Base-by-base conservation (phyloP, 331 rosid species). In the Quercus phellos region DNA sequence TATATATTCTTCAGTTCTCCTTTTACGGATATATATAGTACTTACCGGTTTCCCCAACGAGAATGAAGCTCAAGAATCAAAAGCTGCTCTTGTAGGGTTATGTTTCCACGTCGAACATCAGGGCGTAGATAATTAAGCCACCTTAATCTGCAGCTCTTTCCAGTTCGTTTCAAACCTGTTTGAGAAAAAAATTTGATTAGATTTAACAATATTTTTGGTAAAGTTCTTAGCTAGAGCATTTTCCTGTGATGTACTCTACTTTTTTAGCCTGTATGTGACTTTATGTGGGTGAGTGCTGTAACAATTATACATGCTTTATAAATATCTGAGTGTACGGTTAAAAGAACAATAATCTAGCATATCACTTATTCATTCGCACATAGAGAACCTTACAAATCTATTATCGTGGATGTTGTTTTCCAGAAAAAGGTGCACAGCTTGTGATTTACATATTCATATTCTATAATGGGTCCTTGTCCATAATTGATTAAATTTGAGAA, bases 101-200 rank as follows among this genome's bases (percentile, higher is more conserved):
- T 93, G 70, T 91, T 91, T 42, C 98, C 98, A 27, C 97, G 98
- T 53, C 98, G 91, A 66, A 93, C 97, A 68, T 91, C 93, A 0
- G 98, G 98, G 1, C 98, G 95, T 19, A 93, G 95, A 77, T 93
- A 93, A 60, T 93, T 93, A 4, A 93, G 85, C 98, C 98, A 93
- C 68, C 98, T 85, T 58, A 93, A 78, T 84, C 98, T 83, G 74
- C 98, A 93, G 86, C 98, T 93, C 74, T 93, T 91, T 0, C 98
- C 98, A 0, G 95, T 91, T 83, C 97, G 84, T 72, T 90, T 93
- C 66, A 93, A 86, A 34, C 98, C 98, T 91, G 81, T 6, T 60
- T 24, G 16, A 30, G 38, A 13, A 38, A 43, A 34, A 43, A 34
- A 27, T 12, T 0, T 67, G 55, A 29, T 26, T 8, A 55, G 30